These are phyloP conservation scores for Pythium volutum DNA, from an alignment of 352 stramenopile genomes.

Conservation along the genomic window DNA sequence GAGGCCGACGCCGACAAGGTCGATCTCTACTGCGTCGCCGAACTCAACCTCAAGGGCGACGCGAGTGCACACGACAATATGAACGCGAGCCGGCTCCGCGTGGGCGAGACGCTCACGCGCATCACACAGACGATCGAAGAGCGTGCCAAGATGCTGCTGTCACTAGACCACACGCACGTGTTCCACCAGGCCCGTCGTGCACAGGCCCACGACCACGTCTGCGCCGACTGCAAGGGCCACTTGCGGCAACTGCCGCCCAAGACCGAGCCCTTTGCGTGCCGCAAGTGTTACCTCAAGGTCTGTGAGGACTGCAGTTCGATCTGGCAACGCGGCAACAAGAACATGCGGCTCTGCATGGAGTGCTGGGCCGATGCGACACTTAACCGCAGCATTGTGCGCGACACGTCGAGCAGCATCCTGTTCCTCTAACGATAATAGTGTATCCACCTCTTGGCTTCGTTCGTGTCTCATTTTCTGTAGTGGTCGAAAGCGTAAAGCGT, in stretches of 20 bases:
- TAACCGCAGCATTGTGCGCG: constrained; percentile 6
- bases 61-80: background rate
- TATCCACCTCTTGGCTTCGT: too few species aligned
- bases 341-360: constrained; percentile 25
- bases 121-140: constrained; percentile 22
- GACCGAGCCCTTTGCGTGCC: constrained; percentile 15
- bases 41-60: constrained; percentile 22
- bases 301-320: constrained; percentile 22
- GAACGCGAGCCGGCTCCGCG: constrained; percentile 12
- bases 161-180: constrained; percentile 16
- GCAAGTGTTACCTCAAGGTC: constrained; percentile 21
- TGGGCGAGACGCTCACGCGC: constrained; percentile 8
- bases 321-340: constrained; percentile 19
- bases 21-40: constrained; percentile 19
- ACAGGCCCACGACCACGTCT: background rate
- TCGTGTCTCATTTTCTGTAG: too few species aligned
- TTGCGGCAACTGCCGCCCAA: constrained; percentile 1
- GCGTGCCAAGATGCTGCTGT: constrained; percentile 22
- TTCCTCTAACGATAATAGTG: background rate
- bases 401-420: background rate
- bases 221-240: constrained; percentile 8
- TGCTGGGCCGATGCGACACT: constrained; percentile 24
- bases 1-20: constrained; percentile 4
- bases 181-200: constrained; percentile 13
- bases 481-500: too few species aligned